phyloP scores from a whole-genome alignment of 2,329 filamentous ascomycete genomes.

The Nannizzia gypsea region DNA sequence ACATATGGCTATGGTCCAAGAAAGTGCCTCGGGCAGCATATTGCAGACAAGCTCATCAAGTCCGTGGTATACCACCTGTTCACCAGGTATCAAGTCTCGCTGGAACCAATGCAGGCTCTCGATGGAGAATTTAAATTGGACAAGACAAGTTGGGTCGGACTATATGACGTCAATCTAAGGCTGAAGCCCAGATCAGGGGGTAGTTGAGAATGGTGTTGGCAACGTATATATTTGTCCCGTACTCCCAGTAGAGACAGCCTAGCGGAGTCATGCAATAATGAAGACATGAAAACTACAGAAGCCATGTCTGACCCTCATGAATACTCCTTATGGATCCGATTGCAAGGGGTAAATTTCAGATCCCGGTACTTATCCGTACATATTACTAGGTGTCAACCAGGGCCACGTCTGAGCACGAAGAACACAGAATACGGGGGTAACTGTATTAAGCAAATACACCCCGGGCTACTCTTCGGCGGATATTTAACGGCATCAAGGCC shows the following conservation, averaged over 20 bases:
- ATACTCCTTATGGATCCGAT: no score
- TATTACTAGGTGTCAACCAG: no score
- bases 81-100: neutral
- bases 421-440: neutral
- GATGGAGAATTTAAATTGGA: neutral
- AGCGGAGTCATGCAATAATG: no score
- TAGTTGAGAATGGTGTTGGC: neutral
- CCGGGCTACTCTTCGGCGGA: neutral
- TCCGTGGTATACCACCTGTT: neutral
- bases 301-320: no score
- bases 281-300: no score
- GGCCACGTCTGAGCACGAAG: neutral
- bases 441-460: neutral
- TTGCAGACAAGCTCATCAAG: neutral
- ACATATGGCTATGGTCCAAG: conserved; percentile 5
- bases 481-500: neutral
- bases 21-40: conserved; percentile 2
- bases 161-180: neutral
- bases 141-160: neutral
- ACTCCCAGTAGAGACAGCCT: no score
- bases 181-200: neutral
- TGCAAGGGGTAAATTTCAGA: no score
- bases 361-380: no score
- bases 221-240: neutral
- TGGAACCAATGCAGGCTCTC: neutral